Evolutionary conservation across 2,329 filamentous ascomycete genomes (phyloP), one percentile per base, ranked within the genome.

Genomic region (Xylariales sp.): DNA sequence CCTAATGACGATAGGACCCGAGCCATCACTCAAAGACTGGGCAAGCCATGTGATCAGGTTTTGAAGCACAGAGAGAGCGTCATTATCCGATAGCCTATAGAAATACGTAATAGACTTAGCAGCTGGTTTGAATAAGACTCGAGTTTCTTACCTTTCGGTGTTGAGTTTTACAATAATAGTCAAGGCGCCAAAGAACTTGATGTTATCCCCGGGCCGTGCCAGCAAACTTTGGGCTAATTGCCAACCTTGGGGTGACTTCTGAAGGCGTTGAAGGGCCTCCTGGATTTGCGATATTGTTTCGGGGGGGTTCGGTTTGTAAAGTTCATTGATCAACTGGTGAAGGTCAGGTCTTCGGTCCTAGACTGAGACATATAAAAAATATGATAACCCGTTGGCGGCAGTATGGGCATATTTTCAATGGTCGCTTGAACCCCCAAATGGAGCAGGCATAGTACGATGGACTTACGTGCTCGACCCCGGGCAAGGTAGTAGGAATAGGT

Each of bases 161-260:
- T 98, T 97, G 66, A 98, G 88, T 81, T 98, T 99, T 74, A 98
- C 89, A 58, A 93, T 97, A 72, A 97, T 91, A 0, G 95, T 98
- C 67, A 97, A 85, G 36, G 94, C 95, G 14, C 93, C 96, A 77
- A 97, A 97, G 81, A 98, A 98, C 71, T 92, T 91, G 72, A 96
- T 89, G 74, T 94, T 91, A 68, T 91, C 87, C 72, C 93, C 89
- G 28, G 87, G 82, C 68, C 88, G 89, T 58, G 83, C 83, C 10
- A 97, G 83, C 14, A 98, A 84, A 59, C 89, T 88, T 75, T 95
- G 90, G 23, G 93, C 94, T 53, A 97, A 85, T 64, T 91, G 86
- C 96, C 96, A 99, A 62, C 94, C 95, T 75, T 93, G 86, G 1
- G 90, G 84, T 2, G 93, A 92, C 72, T 89, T 89, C 77, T 98